A percentile compares a stretch with the other conserved stretches of the same genome.
Evolutionary conservation across 179 eudicot genomes (phyloP).

Genomic region (Camellia oleifera): DNA sequence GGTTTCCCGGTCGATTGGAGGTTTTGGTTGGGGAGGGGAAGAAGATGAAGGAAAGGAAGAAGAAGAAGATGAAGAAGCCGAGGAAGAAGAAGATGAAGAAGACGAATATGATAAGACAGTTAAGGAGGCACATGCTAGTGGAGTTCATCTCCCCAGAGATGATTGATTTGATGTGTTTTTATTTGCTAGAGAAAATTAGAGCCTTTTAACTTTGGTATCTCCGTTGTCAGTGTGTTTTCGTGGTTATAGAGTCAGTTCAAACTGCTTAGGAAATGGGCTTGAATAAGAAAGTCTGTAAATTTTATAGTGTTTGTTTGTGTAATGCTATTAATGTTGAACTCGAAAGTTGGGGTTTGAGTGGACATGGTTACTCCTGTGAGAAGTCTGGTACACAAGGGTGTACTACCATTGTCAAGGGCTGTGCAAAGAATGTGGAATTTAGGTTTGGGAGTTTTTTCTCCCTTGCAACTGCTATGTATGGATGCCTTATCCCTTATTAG

Average conservation of each 20-base stretch:
- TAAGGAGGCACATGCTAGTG: conserved; percentile 37
- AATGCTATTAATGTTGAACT: conserved; percentile 2
- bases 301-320: background rate
- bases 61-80: conserved; percentile 12
- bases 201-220: background rate
- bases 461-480: background rate
- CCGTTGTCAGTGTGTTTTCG: conserved; percentile 13
- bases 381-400: background rate
- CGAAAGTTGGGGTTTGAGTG: background rate
- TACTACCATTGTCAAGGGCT: background rate
- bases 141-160: conserved; percentile 24
- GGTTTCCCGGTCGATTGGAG: conserved; percentile 24
- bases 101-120: conserved; percentile 44
- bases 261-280: conserved; percentile 4
- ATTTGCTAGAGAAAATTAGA: background rate
- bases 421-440: background rate
- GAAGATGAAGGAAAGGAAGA: conserved; percentile 28
- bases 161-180: background rate
- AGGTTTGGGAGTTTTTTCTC: conserved; percentile 3
- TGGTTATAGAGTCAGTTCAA: conserved; percentile 13
- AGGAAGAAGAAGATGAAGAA: conserved; percentile 27
- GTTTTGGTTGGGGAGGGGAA: conserved; percentile 39
- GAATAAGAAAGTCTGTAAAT: conserved; percentile 21
- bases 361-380: background rate
- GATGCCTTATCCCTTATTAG: background rate